Conservation (phyloP, 73 alveolate genomes). For the Urostyla sp. region DNA sequence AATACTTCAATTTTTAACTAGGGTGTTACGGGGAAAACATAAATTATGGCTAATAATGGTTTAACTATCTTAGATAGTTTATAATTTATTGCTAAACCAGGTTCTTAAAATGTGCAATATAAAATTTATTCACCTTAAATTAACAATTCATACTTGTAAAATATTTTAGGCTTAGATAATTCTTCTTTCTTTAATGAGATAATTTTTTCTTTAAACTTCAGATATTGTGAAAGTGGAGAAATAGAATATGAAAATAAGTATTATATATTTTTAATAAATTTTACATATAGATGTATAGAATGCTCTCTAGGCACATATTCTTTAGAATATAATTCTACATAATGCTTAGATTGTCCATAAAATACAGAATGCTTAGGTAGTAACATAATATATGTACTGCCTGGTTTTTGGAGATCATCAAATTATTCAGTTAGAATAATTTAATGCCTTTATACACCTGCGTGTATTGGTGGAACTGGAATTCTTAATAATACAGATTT, state of each 20-base stretch:
- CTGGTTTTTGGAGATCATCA: conserved; percentile 52
- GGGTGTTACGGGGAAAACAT: neutral
- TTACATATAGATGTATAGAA: neutral
- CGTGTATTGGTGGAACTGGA: conserved; percentile 41
- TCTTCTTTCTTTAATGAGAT: neutral
- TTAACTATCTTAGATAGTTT: neutral
- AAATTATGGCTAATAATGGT: neutral
- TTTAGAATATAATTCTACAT: neutral
- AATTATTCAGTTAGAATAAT: neutral
- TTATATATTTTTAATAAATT: neutral
- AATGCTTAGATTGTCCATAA: conserved; percentile 20
- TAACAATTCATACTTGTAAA: neutral
- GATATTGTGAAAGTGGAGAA: neutral
- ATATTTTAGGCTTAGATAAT: neutral
- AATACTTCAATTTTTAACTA: no score
- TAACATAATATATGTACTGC: neutral
- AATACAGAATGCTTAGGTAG: conserved; percentile 51
- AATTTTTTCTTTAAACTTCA: no score
- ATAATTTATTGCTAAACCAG: conserved; percentile 21
- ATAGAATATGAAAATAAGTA: neutral
- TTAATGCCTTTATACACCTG: neutral
- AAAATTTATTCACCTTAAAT: neutral
- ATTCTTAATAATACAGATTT: no score
- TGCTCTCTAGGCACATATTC: conserved; percentile 8
- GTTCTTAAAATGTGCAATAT: neutral